A percentile compares a stretch with the other conserved stretches of the same genome.
Evolutionary conservation across 257 asterid species (phyloP).

Genomic region (Fraxinus quadrangulata): DNA sequence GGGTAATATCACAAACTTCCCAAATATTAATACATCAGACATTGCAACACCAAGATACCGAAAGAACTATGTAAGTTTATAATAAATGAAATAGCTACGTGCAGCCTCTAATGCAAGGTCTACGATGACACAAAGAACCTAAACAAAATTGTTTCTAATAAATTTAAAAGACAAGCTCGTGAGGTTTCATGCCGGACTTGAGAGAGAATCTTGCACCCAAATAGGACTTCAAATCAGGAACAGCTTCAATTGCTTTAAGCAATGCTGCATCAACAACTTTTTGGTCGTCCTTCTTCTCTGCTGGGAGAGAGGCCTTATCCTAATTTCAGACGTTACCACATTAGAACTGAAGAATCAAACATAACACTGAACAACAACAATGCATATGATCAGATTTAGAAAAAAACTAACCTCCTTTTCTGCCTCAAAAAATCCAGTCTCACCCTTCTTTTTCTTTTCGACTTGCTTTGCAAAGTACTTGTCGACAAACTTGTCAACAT

Average conservation of each 20-base stretch:
- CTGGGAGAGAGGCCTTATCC: constrained; percentile 51
- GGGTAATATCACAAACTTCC: background rate
- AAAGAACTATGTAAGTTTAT: background rate
- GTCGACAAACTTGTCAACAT: constrained; percentile 55
- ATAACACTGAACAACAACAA: background rate
- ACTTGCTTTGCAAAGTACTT: constrained; percentile 62
- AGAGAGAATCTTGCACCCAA: constrained; percentile 72
- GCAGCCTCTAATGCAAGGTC: constrained; percentile 8
- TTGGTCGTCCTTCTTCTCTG: constrained; percentile 65
- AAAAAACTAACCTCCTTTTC: constrained; percentile 44
- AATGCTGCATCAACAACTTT: constrained; percentile 52
- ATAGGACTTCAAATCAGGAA: constrained; percentile 58
- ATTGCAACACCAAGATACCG: background rate
- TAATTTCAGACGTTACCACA: background rate
- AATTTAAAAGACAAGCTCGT: constrained; percentile 56
- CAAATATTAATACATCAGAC: background rate
- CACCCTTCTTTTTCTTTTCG: constrained; percentile 62
- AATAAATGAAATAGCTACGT: background rate
- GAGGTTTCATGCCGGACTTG: constrained; percentile 68
- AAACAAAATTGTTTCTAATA: constrained; percentile 23
- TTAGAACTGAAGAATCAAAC: constrained; percentile 5
- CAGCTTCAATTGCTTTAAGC: constrained; percentile 54
- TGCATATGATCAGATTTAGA: background rate
- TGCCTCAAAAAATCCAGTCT: constrained; percentile 55
- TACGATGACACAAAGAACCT: background rate